phyloP scores from a whole-genome alignment of 73 alveolate species.

The Durusdinium trenchii region DNA sequence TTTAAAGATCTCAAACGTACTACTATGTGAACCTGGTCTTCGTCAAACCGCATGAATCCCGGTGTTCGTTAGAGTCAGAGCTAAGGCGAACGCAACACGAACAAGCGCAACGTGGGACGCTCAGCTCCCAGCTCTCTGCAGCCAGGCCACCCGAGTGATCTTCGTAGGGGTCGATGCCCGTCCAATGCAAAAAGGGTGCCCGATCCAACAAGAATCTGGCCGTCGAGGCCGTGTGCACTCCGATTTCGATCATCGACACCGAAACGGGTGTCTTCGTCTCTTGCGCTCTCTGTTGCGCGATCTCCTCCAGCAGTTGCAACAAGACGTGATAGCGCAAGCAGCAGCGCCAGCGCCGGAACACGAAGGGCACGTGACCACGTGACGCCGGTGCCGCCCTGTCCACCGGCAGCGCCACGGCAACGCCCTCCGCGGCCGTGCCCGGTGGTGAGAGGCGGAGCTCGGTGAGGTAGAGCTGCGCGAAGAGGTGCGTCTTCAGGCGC shows the following conservation, averaged over 20 bases:
- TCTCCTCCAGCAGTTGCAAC: neutral
- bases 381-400: neutral
- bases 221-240: constrained; percentile 26
- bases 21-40: no score
- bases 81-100: no score
- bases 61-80: no score
- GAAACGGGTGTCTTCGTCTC: neutral
- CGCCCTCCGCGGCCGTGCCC: neutral
- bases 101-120: no score
- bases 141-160: constrained; percentile 55
- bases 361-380: neutral
- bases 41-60: no score
- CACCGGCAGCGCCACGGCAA: neutral
- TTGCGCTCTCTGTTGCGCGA: neutral
- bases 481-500: constrained; percentile 22
- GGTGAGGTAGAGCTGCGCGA: constrained; percentile 38
- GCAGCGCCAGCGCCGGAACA: neutral
- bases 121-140: no score
- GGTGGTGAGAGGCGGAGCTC: neutral
- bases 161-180: constrained; percentile 9
- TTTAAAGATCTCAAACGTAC: no score
- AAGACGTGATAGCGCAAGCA: neutral
- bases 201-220: constrained; percentile 2
- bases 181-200: constrained; percentile 35
- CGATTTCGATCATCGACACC: constrained; percentile 40